Percentiles rank a stretch among this genome's conserved stretches.
Evolutionary conservation across 768 basidiomycete genomes (phyloP).

Genomic region (Pleurotus salmoneostramineus): DNA sequence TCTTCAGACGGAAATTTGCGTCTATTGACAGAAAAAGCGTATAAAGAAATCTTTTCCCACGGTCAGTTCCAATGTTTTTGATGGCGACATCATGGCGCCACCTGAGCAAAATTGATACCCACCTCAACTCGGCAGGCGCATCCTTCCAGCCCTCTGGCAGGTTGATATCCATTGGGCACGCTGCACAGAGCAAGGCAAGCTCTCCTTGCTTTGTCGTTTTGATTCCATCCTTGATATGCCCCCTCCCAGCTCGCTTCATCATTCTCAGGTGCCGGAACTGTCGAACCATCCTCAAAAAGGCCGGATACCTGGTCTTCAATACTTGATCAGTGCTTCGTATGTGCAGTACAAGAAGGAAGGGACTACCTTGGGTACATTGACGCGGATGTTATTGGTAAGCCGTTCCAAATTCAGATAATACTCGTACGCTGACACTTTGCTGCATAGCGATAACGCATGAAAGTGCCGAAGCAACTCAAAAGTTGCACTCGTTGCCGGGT

Average conservation of each 20-base stretch:
- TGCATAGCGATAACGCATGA: constrained; percentile 8
- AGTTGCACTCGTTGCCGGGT: constrained; percentile 13
- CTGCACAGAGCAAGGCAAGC: constrained; percentile 17
- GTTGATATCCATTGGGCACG: constrained; percentile 24
- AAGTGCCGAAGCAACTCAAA: constrained; percentile 8
- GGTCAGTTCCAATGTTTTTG: background rate
- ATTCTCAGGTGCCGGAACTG: constrained; percentile 19
- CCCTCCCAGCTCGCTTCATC: constrained; percentile 21
- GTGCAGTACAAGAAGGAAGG: background rate
- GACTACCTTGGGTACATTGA: constrained; percentile 16
- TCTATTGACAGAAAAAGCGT: constrained; percentile 15
- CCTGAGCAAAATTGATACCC: background rate
- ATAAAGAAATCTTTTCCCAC: constrained; percentile 17
- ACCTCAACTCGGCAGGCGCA: background rate
- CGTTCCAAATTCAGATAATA: constrained; percentile 9
- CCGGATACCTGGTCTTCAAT: constrained; percentile 23
- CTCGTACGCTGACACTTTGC: constrained; percentile 13
- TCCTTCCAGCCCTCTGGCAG: constrained; percentile 12
- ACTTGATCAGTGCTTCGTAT: background rate
- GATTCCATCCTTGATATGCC: constrained; percentile 15
- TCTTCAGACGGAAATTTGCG: too few species aligned
- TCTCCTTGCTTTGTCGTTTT: constrained; percentile 2
- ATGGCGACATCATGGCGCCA: too few species aligned
- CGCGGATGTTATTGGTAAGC: constrained; percentile 18
- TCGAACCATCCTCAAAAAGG: constrained; percentile 18